Evolutionary conservation across 176 grass and related monocot species (phyloP), one percentile per base, ranked within the genome.

Genomic region (Hsuehochloa calcarea): DNA sequence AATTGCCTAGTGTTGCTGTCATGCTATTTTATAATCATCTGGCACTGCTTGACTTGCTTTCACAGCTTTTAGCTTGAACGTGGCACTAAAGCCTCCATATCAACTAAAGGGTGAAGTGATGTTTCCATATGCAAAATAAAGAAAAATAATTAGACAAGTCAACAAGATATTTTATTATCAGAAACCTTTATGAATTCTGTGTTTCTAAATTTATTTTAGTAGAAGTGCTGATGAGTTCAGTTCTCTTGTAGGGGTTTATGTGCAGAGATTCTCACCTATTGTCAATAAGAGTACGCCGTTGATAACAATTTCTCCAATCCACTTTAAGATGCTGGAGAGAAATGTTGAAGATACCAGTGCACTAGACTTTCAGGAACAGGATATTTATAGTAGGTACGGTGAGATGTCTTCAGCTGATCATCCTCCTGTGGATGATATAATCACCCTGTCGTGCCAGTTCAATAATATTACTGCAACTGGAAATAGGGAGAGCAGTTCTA

Each of bases 231-330:
- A 83, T 23, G 27, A 44, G 23, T 29, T 6, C 10, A 60, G 38
- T 83, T 56, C 61, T 44, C 29, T 74, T 83, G 66, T 80, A 93
- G 91, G 91, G 91, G 85, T 93, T 82, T 88, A 83, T 68, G 44
- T 93, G 63, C 85, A 79, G 16, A 93, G 54, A 83, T 88, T 83
- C 72, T 85, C 44, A 19, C 51, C 65, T 60, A 40, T 27, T 85
- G 38, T 58, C 3, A 88, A 85, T 89, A 93, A 88, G 65, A 88
- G 62, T 70, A 71, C 65, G 11, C 72, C 68, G 10, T 34, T 75
- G 75, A 68, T 93, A 77, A 86, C 46, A 35, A 80, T 88, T 58
- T 88, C 85, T 26, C 88, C 85, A 38, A 58, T 83, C 70, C 66
- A 73, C 45, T 88, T 93, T 88, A 88, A 83, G 59, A 55, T 82